A percentile compares a stretch with the other conserved stretches of the same genome.
These are phyloP conservation scores for Tuber calosporum DNA, from an alignment of 495 filamentous ascomycete genomes.

Conservation along the genomic window DNA sequence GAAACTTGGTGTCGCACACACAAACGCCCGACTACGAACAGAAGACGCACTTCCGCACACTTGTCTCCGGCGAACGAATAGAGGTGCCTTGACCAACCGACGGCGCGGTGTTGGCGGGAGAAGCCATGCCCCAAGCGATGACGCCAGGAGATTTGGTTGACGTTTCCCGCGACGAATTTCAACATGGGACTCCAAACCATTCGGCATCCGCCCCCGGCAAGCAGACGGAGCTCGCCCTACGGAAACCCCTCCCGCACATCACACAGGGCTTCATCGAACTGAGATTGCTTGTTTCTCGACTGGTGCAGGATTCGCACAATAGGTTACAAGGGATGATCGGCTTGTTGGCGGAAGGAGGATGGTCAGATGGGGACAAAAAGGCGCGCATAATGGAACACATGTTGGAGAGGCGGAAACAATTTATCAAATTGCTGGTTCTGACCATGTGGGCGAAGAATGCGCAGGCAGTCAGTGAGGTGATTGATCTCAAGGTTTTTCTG, in stretches of 20 bases:
- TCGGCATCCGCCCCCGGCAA: conserved; percentile 9
- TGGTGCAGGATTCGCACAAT: conserved; percentile 75
- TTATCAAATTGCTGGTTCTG: conserved; percentile 85
- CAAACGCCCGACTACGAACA: neutral
- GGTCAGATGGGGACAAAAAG: conserved; percentile 61
- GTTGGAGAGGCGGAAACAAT: conserved; percentile 58
- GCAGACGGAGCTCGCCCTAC: conserved; percentile 38
- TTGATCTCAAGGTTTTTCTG: conserved; percentile 72
- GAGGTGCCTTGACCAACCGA: conserved; percentile 2
- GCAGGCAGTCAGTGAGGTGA: conserved; percentile 66
- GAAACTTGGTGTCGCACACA: neutral
- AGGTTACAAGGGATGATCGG: conserved; percentile 62
- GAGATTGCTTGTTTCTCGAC: conserved; percentile 60
- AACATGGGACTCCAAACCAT: conserved; percentile 14
- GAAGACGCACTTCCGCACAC: neutral
- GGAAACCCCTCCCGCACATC: conserved; percentile 70
- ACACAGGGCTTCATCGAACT: conserved; percentile 67
- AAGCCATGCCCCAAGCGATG: conserved; percentile 32
- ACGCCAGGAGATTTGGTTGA: conserved; percentile 19
- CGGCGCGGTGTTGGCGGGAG: conserved; percentile 12
- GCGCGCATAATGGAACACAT: conserved; percentile 65
- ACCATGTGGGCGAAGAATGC: conserved; percentile 78
- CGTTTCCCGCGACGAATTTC: conserved; percentile 1
- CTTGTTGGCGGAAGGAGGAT: conserved; percentile 18
- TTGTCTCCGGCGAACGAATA: neutral